phyloP scores from a whole-genome alignment of 768 basidiomycete species.

The Cytidiella melzeri region DNA sequence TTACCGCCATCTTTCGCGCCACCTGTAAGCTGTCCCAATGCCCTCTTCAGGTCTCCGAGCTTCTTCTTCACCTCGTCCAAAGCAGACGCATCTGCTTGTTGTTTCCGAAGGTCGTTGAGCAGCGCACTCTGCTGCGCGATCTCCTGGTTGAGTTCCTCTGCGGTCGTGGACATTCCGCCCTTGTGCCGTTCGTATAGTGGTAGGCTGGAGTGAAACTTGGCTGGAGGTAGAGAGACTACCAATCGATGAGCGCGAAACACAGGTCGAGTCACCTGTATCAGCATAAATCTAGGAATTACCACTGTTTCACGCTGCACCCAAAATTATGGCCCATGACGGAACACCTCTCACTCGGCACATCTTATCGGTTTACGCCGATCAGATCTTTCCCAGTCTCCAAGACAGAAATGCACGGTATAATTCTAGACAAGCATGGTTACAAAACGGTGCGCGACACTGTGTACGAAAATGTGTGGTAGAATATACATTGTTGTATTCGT shows the following conservation, averaged over 20 bases:
- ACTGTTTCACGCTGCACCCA: neutral
- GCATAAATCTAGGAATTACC: neutral
- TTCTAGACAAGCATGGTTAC: too few species aligned
- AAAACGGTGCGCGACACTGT: too few species aligned
- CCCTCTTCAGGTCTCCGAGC: conserved; percentile 63
- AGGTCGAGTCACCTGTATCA: neutral
- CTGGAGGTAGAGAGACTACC: neutral
- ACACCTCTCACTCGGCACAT: neutral
- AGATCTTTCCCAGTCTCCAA: neutral
- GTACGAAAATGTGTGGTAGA: too few species aligned
- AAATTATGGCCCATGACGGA: neutral
- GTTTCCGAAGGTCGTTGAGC: conserved; percentile 57
- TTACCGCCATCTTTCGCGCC: conserved; percentile 39
- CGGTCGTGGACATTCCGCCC: conserved; percentile 33
- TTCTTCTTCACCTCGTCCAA: conserved; percentile 64
- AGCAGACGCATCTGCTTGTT: conserved; percentile 42
- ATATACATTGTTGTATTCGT: too few species aligned
- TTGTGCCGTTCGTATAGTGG: neutral
- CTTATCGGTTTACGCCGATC: neutral
- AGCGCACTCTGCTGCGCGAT: conserved; percentile 49
- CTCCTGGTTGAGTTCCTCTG: conserved; percentile 43
- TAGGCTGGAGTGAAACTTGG: neutral
- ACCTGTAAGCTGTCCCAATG: conserved; percentile 34
- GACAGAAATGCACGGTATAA: too few species aligned
- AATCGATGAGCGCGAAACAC: neutral